Evolutionary conservation across 208 protist genomes (phyloP), one percentile per base, ranked within the genome.

Genomic region (Trypanosoma conorhini): DNA sequence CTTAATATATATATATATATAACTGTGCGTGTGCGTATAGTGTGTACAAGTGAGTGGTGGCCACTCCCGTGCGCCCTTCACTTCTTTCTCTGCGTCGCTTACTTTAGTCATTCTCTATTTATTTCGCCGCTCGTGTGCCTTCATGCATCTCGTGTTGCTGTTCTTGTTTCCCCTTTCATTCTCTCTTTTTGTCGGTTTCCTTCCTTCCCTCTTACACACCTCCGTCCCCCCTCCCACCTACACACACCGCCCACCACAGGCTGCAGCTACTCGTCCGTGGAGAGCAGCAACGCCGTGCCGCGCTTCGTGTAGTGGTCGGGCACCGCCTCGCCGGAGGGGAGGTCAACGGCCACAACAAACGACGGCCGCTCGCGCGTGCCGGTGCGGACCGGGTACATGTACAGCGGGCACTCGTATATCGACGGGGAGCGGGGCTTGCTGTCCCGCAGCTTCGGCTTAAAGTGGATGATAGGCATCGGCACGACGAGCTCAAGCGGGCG

Each of bases 391-490:
- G 98, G 98, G 80, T 99, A 99, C 86, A 98, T 97, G 85, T 99
- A 99, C 67, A 95, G 64, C 22, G 98, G 98, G 73, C 96, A 99
- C 77, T 94, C 79, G 78, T 99, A 99, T 17, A 95, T 79, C 26
- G 66, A 79, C 46, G 93, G 89, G 10, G 80, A 72, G 62, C 88
- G 85, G 31, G 88, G 88, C 78, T 97, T 97, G 38, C 61, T 77
- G 50, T 76, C 83, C 28, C 88, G 86, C 68, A 98, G 91, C 69
- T 97, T 98, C 4, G 98, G 98, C 76, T 97, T 98, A 78, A 99
- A 99, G 85, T 99, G 95, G 57, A 99, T 98, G 28, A 99, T 91
- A n/a, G 98, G 98, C 98, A 99, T 99, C 31, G 79, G 26, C 68
- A 93, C 88, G 31, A 96, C 86, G 24, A 99, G 89, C 85, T 99